Conservation (phyloP, 352 stramenopile genomes). For the Pythium brassicae region DNA sequence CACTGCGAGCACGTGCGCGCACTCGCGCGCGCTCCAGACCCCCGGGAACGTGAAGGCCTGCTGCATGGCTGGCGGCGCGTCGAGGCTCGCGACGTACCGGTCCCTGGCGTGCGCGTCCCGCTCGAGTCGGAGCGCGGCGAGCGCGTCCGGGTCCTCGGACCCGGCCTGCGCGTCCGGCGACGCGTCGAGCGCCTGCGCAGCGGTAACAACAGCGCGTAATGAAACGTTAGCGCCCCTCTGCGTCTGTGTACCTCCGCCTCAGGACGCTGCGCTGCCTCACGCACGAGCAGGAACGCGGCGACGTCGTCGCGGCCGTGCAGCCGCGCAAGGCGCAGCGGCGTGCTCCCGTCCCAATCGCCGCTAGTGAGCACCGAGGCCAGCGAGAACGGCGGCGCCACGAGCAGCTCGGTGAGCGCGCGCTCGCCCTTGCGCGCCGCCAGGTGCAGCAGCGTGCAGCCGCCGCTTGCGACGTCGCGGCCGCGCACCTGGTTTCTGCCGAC, state of each 20-base stretch:
- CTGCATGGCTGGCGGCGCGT: conserved; percentile 38
- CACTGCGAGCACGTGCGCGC: conserved; percentile 27
- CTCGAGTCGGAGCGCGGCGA: conserved; percentile 21
- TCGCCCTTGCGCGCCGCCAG: conserved; percentile 60
- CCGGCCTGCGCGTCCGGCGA: background rate
- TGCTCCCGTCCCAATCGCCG: conserved; percentile 65
- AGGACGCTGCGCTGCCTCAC: background rate
- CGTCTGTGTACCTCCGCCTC: no score
- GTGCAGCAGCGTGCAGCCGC: conserved; percentile 68
- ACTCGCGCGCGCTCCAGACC: conserved; percentile 57
- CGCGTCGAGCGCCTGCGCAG: background rate
- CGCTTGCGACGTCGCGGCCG: conserved; percentile 66
- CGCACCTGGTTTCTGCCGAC: conserved; percentile 56
- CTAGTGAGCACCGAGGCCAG: conserved; percentile 13
- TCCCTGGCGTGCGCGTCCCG: conserved; percentile 39
- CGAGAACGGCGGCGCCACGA: conserved; percentile 34
- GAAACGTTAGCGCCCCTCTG: no score
- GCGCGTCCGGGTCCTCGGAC: background rate
- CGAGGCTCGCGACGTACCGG: conserved; percentile 48
- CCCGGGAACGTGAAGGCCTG: conserved; percentile 33
- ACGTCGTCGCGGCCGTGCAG: conserved; percentile 41
- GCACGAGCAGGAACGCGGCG: conserved; percentile 30
- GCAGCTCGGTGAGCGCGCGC: conserved; percentile 34
- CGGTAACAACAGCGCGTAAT: no score
- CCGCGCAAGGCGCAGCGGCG: conserved; percentile 35